Evolutionary conservation across 2,329 filamentous ascomycete species (phyloP).

Genomic region (Pseudogymnoascus pannorum): DNA sequence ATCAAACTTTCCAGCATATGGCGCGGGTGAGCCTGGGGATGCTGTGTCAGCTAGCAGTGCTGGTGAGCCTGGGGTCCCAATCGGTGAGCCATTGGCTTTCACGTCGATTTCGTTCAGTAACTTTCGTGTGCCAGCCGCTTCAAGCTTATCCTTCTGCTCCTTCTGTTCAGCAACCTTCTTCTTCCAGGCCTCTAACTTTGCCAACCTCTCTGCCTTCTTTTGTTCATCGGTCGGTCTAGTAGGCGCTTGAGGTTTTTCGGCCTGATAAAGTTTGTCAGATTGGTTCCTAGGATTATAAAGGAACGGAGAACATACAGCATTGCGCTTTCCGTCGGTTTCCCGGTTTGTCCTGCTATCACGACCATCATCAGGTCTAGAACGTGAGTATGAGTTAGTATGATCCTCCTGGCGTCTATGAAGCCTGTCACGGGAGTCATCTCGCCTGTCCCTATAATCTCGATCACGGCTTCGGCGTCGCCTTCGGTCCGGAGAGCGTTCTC

Average conservation of each 20-base stretch:
- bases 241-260: conserved; percentile 44
- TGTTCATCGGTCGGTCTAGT: conserved; percentile 58
- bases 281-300: background rate
- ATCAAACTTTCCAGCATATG: conserved; percentile 75
- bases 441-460: conserved; percentile 59
- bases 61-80: conserved; percentile 45
- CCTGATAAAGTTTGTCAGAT: conserved; percentile 33
- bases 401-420: conserved; percentile 57
- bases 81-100: conserved; percentile 44
- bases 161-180: conserved; percentile 72
- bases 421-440: conserved; percentile 67
- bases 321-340: conserved; percentile 40
- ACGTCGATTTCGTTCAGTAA: conserved; percentile 68
- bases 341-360: conserved; percentile 46
- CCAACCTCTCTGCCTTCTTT: conserved; percentile 72
- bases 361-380: conserved; percentile 59
- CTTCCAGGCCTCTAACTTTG: conserved; percentile 86
- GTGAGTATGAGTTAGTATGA: conserved; percentile 62
- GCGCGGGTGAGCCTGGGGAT: conserved; percentile 43
- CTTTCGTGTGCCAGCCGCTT: conserved; percentile 56
- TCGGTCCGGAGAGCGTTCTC: conserved; percentile 51
- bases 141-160: conserved; percentile 62
- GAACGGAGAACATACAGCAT: conserved; percentile 45
- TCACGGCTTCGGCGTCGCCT: conserved; percentile 59
- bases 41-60: conserved; percentile 34